Evolutionary conservation across 1,284 basidiomycete genomes (phyloP), one percentile per base, ranked within the genome.

Genomic region (Rugosomyces carneus): DNA sequence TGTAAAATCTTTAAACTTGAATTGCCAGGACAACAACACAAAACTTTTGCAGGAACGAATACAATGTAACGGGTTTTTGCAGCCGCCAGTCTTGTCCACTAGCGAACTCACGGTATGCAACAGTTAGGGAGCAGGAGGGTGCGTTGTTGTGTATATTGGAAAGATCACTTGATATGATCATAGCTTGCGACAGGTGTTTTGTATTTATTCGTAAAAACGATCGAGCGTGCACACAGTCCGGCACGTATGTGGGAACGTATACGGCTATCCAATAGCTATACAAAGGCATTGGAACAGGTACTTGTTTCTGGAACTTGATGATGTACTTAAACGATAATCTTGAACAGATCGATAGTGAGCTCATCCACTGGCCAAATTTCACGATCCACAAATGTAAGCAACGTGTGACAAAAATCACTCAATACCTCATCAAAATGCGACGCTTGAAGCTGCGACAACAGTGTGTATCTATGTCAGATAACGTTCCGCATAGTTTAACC

Each of bases 361-460:
- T 99, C 53, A 79, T 93, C 37, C 93, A 98, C 67, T 99, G 96
- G 96, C 94, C 94, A 8, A 95, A 93, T 58, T 99, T 96, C 65
- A 84, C 85, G 45, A 89, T 93, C 48, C 96, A 99, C 73, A 98
- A 98, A 70, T 97, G 95, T 76, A 99, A 99, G 74, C 96, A 99
- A 69, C 81, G 96, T 42, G 78, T 97, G 31, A 99, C 96, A 13
- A 99, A 98, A 72, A 98, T 99, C 58, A 99, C 95, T 0, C 96
- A 99, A 66, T 99, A 98, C 62, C 79, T 99, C 52, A 98, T 99
- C 68, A 96, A 97, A 73, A 93, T 99, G 89, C 78, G 96, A 49
- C 81, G 91, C 35, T 70, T 97, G 57, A 88, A 87, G 59, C 74
- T 95, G 51, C 84, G 90, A 45, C 84, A 95, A 66, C 86, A 93